Base-by-base conservation (phyloP, 176 grass and related monocot genomes). In the Neostapfia colusana region DNA sequence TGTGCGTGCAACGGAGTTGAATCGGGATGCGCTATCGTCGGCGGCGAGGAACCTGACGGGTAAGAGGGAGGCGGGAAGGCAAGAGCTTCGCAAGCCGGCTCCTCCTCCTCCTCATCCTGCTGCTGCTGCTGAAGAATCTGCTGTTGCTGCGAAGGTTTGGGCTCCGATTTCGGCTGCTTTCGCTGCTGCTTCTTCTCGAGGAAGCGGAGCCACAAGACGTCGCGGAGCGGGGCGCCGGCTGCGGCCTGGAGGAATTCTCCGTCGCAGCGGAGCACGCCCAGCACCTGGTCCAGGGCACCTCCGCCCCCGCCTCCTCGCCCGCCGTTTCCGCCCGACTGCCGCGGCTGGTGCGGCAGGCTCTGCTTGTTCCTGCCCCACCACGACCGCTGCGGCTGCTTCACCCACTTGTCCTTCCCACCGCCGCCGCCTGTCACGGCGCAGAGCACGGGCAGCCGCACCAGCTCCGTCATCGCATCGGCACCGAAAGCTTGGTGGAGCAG, bases 161-260 rank as follows among this genome's bases (percentile, higher is more conserved):
- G 73, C 34, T 50, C 40, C 38, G 79, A 67, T 18, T 31, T 74
- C 20, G 54, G 27, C 1, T 45, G 77, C 61, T 65, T n/a, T n/a
- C n/a, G 23, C 72, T 71, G 66, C 81, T 73, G 34, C 79, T 85
- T 48, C 26, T 89, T 83, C 80, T 98, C 95, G 41, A 98, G 84
- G 76, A 89, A 89, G 44, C 91, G 86, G 67, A 98, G 84, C 95
- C 91, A 98, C 75, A 93, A 68, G 72, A 86, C 36, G 60, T 98
- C 69, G 28, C 57, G 57, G 25, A 93, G 76, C 24, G 67, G 63
- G 54, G 78, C 68, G 23, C 44, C 84, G 20, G 85, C 76, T 39
- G 78, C 75, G 40, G 69, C 18, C 45, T 81, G 81, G 8, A 93
- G 86, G 84, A 91, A 89, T 49, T 91, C 82, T 3, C 64, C 27